These are phyloP conservation scores for Starmerella vaccinii DNA, from an alignment of 805 yeast genomes.

Conservation along the genomic window DNA sequence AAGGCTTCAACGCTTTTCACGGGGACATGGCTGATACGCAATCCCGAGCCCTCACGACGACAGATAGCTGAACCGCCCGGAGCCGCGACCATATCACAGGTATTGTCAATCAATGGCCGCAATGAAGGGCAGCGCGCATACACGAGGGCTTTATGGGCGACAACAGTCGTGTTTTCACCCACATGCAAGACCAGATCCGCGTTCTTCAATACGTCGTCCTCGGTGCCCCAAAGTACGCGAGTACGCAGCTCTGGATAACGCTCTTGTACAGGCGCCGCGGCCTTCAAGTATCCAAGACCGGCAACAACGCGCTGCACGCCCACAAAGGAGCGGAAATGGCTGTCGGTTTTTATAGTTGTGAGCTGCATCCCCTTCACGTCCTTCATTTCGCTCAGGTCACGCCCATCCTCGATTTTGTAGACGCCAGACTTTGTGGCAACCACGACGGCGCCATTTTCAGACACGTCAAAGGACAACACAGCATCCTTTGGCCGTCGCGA, in stretches of 20 bases:
- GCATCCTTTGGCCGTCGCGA: constrained; percentile 15
- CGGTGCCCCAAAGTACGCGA: neutral
- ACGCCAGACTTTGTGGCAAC: constrained; percentile 21
- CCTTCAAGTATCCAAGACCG: neutral
- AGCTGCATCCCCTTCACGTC: constrained; percentile 15
- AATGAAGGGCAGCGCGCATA: constrained; percentile 22
- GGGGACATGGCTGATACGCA: constrained; percentile 6
- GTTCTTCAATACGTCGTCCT: neutral
- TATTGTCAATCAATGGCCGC: constrained; percentile 1
- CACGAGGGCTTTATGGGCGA: constrained; percentile 17
- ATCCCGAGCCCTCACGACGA: neutral
- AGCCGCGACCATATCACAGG: constrained; percentile 4
- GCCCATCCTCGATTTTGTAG: constrained; percentile 19
- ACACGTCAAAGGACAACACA: constrained; percentile 17
- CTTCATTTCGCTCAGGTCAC: constrained; percentile 10
- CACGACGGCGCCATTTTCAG: constrained; percentile 20
- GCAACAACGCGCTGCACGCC: constrained; percentile 17
- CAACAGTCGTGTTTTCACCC: neutral
- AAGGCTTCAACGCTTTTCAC: constrained; percentile 14
- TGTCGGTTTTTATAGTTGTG: constrained; percentile 16
- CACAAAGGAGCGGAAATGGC: constrained; percentile 13
- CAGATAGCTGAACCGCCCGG: constrained; percentile 17
- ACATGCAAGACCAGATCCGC: neutral
- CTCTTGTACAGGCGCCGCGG: neutral
- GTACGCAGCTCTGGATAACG: neutral